A percentile compares a stretch with the other conserved stretches of the same genome.
phyloP scores from a whole-genome alignment of 352 stramenopile species.

The Thalassiosira mediterranea region DNA sequence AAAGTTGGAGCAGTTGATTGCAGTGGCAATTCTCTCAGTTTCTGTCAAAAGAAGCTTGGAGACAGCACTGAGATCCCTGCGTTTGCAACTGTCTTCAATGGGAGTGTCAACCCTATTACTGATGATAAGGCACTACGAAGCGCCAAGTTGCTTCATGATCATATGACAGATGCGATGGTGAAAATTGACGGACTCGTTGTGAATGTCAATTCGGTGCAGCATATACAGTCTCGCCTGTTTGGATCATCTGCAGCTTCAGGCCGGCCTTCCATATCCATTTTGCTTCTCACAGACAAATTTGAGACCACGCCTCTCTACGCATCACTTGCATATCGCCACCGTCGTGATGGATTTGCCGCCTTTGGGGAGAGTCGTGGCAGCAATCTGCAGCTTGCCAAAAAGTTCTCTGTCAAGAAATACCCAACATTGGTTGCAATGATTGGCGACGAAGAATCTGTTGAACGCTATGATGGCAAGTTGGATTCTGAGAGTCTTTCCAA shows the following conservation, averaged over 20 bases:
- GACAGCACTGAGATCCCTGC: constrained; percentile 52
- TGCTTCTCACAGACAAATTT: constrained; percentile 80
- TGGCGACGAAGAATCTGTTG: constrained; percentile 40
- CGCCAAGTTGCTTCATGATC: constrained; percentile 63
- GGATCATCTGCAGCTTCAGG: constrained; percentile 28
- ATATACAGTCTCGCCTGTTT: constrained; percentile 62
- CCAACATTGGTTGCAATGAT: constrained; percentile 70
- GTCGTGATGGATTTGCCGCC: constrained; percentile 51
- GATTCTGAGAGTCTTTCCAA: constrained; percentile 54
- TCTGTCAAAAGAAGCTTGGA: constrained; percentile 63
- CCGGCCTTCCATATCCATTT: constrained; percentile 41
- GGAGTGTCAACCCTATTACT: constrained; percentile 52
- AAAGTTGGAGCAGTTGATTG: constrained; percentile 82
- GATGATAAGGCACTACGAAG: constrained; percentile 30
- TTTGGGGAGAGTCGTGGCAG: constrained; percentile 77
- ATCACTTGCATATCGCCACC: constrained; percentile 71
- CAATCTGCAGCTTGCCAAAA: constrained; percentile 62
- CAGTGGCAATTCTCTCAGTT: constrained; percentile 49
- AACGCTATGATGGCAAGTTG: constrained; percentile 44
- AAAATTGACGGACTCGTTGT: constrained; percentile 61
- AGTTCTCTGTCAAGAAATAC: constrained; percentile 73
- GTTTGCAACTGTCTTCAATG: constrained; percentile 73
- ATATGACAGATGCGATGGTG: constrained; percentile 46
- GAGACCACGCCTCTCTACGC: constrained; percentile 75
- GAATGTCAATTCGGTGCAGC: constrained; percentile 69